Evolutionary conservation across 2,329 filamentous ascomycete species (phyloP), one percentile per base, ranked within the genome.

Genomic region (Epichloe bromicola): DNA sequence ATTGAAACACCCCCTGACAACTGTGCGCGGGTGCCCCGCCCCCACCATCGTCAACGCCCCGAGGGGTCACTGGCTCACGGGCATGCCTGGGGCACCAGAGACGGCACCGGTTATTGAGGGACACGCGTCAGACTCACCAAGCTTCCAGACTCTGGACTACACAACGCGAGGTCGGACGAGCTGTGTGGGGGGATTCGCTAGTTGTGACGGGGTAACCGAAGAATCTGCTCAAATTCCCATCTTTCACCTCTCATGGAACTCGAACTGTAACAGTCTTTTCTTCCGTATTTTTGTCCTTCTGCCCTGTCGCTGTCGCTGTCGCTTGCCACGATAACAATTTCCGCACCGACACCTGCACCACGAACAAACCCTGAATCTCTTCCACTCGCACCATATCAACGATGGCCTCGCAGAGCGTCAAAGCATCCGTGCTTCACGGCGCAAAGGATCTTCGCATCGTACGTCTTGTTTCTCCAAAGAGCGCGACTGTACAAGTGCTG

Each of bases 381-480:
- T 19, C 23, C 11, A 10, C 41, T 26, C 23, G 41, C 23, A 11
- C 11, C 20, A 15, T 5, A 30, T 7, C 23, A 20, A n/a, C 12
- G 33, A 51, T 55, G 51, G 44, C 53, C 10, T 44, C 36, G 12
- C 44, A 41, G 4, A 45, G 12, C 46, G 69, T 76, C 30, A 69
- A 68, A 56, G 74, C 76, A 17, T 79, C 76, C 17, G 74, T 80
- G 51, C 70, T 79, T n/a, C 69, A 77, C 55, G 76, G 71, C 15
- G 70, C 69, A 46, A 70, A 67, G 55, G 74, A 78, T 41, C 67
- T 79, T 48, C 69, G 71, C 40, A 59, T 78, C 4, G 75, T 78
- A 65, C 14, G 50, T 52, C n/a, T 34, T 23, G 7, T 49, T 33
- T 20, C n/a, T 5, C n/a, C n/a, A 38, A n/a, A 41, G 20, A 15